Conservation (phyloP, 345 rosid genomes). For the Clausena lansium region DNA sequence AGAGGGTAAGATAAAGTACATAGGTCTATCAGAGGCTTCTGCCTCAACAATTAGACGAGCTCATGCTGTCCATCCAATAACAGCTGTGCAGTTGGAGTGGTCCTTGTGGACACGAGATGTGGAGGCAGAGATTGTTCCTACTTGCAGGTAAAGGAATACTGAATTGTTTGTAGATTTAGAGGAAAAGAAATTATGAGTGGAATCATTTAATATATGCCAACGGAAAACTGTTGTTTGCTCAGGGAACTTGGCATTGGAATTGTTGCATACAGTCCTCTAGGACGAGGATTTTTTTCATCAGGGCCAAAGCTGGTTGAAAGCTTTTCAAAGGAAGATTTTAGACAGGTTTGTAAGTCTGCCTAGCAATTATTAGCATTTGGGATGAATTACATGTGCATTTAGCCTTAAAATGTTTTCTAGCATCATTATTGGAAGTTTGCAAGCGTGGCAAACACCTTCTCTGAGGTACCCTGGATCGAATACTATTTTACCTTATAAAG, state of each 20-base stretch:
- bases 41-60: slow-evolving; percentile 69
- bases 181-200: not conserved
- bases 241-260: slow-evolving; percentile 79
- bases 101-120: slow-evolving; percentile 79
- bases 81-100: slow-evolving; percentile 56
- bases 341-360: slow-evolving; percentile 33
- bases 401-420: not conserved
- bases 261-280: slow-evolving; percentile 70
- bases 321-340: slow-evolving; percentile 34
- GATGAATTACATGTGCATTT: not conserved
- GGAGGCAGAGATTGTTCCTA: slow-evolving; percentile 54
- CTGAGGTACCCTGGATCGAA: not conserved
- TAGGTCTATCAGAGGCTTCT: slow-evolving; percentile 74
- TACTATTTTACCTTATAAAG: no score
- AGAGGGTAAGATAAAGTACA: slow-evolving; percentile 72
- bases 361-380: not conserved
- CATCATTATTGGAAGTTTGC: not conserved
- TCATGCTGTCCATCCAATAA: not conserved
- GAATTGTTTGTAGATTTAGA: not conserved
- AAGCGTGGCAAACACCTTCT: not conserved
- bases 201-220: not conserved
- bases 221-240: no score
- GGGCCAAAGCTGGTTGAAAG: slow-evolving; percentile 54
- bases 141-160: slow-evolving; percentile 30
- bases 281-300: slow-evolving; percentile 60